Evolutionary conservation across 2,329 filamentous ascomycete genomes (phyloP).

Genomic region (Hypoxylon rubiginosum): DNA sequence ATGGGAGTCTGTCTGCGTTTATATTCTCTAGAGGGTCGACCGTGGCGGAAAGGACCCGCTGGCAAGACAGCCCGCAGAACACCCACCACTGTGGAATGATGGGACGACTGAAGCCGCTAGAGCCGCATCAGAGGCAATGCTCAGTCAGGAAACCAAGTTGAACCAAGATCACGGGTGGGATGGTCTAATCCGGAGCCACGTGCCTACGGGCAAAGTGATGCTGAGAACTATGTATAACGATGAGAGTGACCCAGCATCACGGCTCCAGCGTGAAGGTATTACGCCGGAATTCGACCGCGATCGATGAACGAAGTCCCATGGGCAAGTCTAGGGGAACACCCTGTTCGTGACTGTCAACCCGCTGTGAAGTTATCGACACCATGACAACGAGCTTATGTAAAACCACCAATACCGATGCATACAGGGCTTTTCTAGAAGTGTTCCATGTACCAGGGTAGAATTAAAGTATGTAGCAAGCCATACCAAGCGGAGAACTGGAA

Average conservation of each 20-base stretch:
- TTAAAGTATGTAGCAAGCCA: slow-evolving; percentile 19
- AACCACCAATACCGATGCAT: slow-evolving; percentile 2
- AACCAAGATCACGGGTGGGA: slow-evolving; percentile 8
- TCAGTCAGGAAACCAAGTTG: slow-evolving; percentile 15
- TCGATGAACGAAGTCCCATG: slow-evolving; percentile 17
- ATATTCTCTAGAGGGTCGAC: slow-evolving; percentile 23
- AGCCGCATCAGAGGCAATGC: slow-evolving; percentile 19
- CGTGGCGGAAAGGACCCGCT: background rate
- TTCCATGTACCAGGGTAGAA: slow-evolving; percentile 18
- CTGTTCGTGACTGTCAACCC: slow-evolving; percentile 3
- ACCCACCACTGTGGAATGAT: slow-evolving; percentile 1
- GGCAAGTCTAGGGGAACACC: slow-evolving; percentile 32
- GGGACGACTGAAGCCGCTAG: slow-evolving; percentile 17
- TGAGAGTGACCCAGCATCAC: slow-evolving; percentile 20
- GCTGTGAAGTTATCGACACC: slow-evolving; percentile 33
- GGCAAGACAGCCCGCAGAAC: background rate
- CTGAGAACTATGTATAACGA: slow-evolving; percentile 20
- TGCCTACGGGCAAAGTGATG: slow-evolving; percentile 17
- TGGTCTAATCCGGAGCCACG: slow-evolving; percentile 30
- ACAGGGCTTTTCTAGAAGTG: slow-evolving; percentile 6
- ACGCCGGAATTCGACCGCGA: slow-evolving; percentile 25
- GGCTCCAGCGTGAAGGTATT: slow-evolving; percentile 14
- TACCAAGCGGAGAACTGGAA: slow-evolving; percentile 21
- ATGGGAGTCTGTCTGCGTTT: slow-evolving; percentile 26
- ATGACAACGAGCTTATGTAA: slow-evolving; percentile 28